Percentiles rank a stretch among this genome's conserved stretches.
Conservation (phyloP, 257 asterid genomes). For the Ehretia macrophylla region DNA sequence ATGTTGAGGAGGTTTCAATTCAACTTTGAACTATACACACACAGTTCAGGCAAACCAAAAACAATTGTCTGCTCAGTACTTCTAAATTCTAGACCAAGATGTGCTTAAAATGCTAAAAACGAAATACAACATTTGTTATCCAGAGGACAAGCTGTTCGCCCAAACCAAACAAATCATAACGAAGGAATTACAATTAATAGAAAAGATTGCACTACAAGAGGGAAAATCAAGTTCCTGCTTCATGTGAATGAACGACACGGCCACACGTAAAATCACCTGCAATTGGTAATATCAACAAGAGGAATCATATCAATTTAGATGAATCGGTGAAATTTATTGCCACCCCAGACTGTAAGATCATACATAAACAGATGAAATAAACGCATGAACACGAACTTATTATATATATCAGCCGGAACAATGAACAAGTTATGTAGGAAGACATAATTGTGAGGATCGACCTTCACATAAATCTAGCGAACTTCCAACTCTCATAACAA, state of each 20-base stretch:
- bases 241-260: constrained; percentile 16
- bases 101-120: constrained; percentile 26
- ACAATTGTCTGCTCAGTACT: constrained; percentile 7
- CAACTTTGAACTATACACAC: constrained; percentile 20
- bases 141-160: constrained; percentile 23
- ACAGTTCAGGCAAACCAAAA: constrained; percentile 7
- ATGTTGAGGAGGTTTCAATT: constrained; percentile 17
- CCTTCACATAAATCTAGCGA: too few species aligned
- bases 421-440: too few species aligned
- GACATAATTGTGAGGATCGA: too few species aligned
- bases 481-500: too few species aligned
- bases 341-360: background rate
- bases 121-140: constrained; percentile 21
- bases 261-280: constrained; percentile 37
- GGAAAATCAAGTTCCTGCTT: constrained; percentile 26
- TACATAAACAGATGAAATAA: background rate
- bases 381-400: background rate
- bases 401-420: background rate
- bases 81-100: constrained; percentile 21
- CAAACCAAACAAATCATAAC: constrained; percentile 18
- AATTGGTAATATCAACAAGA: constrained; percentile 10
- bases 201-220: constrained; percentile 25
- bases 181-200: constrained; percentile 15
- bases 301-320: constrained; percentile 2
- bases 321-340: background rate